Base-by-base conservation (phyloP, 306 rosid species). In the Castanospermum australe region DNA sequence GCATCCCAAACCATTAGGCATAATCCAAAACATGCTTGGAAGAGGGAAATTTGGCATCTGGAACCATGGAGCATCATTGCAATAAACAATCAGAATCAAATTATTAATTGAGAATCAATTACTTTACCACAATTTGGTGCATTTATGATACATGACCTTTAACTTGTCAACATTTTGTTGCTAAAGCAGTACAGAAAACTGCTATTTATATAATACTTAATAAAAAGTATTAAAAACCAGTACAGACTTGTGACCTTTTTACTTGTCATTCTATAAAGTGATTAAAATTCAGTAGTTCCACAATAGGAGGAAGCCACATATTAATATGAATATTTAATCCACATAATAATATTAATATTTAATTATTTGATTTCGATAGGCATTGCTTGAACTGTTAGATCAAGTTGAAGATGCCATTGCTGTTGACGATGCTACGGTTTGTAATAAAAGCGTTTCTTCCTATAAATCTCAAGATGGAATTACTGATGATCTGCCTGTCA, bases 331-430 rank as follows among this genome's bases (percentile, higher is more conserved):
- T 73, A n/a, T 77, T 82, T 76, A n/a, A n/a, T n/a, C 68, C 36
- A 39, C 68, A 36, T 11, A 38, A 51, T 79, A 45, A 28, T 48
- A n/a, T 28, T 64, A 44, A 13, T 73, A n/a, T 77, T 82, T 76
- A n/a, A n/a, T n/a, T n/a, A n/a, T n/a, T n/a, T n/a, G n/a, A 75
- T 42, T 67, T 78, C 30, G 63, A 11, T 72, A 92, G 98, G 94
- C 95, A 77, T 84, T 95, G 89, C 97, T 95, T 87, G 99, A 95
- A 81, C 91, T 95, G 72, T 84, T 95, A 80, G 99, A 92, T 88
- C 97, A 95, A 82, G 97, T 95, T 28, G 92, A 95, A 85, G 98
- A 95, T 85, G 97, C 82, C 85, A 92, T 92, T 70, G 74, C 88
- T 76, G 90, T 86, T 87, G 97, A 92, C 45, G 84, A 84, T 70